Evolutionary conservation across 805 yeast genomes (phyloP).

Genomic region (Tetrapisispora iriomotensis): DNA sequence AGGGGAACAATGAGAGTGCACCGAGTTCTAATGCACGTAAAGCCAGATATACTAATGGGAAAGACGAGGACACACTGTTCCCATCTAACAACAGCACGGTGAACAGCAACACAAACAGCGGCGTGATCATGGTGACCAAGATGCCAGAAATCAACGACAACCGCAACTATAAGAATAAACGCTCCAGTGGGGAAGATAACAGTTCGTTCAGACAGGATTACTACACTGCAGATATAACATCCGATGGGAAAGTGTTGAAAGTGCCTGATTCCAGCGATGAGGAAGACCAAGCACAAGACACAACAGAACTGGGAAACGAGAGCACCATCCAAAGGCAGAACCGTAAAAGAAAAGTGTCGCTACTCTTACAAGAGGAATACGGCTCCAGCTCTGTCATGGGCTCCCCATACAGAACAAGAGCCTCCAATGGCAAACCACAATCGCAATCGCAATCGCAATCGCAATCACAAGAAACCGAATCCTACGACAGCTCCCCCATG

Average conservation of each 20-base stretch:
- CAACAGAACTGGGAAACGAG: conserved; percentile 11
- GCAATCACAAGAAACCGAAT: neutral
- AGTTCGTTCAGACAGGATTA: conserved; percentile 7
- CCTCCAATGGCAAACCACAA: neutral
- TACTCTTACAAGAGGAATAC: conserved; percentile 26
- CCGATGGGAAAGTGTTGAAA: conserved; percentile 19
- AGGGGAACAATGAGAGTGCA: neutral
- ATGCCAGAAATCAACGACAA: conserved; percentile 1
- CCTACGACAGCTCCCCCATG: conserved; percentile 18
- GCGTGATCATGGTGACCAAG: conserved; percentile 4
- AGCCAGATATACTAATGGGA: neutral
- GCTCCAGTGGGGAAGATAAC: neutral
- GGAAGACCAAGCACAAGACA: conserved; percentile 7
- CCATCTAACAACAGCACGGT: conserved; percentile 4
- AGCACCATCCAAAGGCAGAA: conserved; percentile 25
- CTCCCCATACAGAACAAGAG: conserved; percentile 12
- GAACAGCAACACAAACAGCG: conserved; percentile 1
- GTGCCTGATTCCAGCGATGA: conserved; percentile 26
- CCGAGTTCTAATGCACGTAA: neutral
- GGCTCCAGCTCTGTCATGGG: conserved; percentile 27
- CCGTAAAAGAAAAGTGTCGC: conserved; percentile 25
- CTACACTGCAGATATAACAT: conserved; percentile 16
- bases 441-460: too few relatives aligned
- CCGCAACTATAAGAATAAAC: neutral
- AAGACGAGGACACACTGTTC: conserved; percentile 1